Conservation (phyloP, 768 basidiomycete species). For the Dacryopinax primogenitus region DNA sequence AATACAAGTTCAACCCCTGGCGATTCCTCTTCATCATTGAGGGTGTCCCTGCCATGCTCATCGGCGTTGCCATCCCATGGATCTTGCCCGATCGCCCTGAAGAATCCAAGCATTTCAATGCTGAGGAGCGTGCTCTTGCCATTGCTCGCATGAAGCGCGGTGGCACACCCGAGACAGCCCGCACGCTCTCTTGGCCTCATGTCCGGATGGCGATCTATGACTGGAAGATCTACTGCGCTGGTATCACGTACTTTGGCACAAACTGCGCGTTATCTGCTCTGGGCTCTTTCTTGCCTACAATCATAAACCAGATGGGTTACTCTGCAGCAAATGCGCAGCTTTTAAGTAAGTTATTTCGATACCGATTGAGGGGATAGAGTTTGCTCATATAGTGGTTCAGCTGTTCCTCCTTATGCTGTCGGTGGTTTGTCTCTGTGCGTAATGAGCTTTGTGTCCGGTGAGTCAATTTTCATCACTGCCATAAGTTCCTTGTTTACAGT, state of each 20-base stretch:
- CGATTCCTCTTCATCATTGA: constrained; percentile 61
- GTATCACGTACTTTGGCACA: constrained; percentile 64
- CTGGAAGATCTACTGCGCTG: constrained; percentile 61
- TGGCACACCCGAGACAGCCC: constrained; percentile 49
- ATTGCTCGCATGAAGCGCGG: constrained; percentile 55
- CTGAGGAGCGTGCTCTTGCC: constrained; percentile 41
- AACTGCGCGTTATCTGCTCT: constrained; percentile 65
- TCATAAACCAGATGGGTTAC: constrained; percentile 31
- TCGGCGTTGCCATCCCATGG: constrained; percentile 41
- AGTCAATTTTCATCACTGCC: constrained; percentile 42
- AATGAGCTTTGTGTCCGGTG: constrained; percentile 52
- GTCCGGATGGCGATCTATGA: constrained; percentile 50
- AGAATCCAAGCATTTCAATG: constrained; percentile 44
- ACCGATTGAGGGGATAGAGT: background rate
- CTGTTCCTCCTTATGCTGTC: constrained; percentile 73
- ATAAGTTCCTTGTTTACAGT: constrained; percentile 26
- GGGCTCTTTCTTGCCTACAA: constrained; percentile 72
- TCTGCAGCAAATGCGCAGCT: background rate
- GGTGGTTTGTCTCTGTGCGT: constrained; percentile 48
- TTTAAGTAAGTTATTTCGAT: background rate
- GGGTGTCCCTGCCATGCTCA: constrained; percentile 53
- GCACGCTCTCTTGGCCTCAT: constrained; percentile 48
- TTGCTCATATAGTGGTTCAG: background rate
- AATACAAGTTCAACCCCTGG: constrained; percentile 36
- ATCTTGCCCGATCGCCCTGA: constrained; percentile 61